These are phyloP conservation scores for Metrosideros polymorpha DNA, from an alignment of 441 rosid genomes.

Conservation along the genomic window DNA sequence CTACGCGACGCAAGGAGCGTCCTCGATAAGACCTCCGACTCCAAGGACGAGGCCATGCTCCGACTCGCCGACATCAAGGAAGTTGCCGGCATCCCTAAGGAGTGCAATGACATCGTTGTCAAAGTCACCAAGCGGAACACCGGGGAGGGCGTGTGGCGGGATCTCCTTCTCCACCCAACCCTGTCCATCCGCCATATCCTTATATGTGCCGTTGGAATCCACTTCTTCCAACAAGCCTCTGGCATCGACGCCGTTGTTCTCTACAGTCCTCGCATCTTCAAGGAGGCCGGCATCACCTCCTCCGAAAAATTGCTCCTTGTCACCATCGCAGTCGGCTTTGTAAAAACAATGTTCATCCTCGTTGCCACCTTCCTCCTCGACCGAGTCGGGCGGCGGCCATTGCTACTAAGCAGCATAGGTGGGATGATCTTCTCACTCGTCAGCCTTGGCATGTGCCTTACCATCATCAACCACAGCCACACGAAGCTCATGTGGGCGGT, in stretches of 20 bases:
- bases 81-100: background rate
- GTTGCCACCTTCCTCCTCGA: conserved; percentile 2
- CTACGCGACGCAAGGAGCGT: background rate
- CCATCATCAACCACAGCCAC: background rate
- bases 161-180: background rate
- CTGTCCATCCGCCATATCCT: conserved; percentile 1
- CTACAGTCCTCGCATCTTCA: conserved; percentile 4
- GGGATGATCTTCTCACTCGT: background rate
- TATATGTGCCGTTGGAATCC: background rate
- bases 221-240: conserved; percentile 8
- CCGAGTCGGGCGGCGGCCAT: background rate
- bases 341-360: background rate
- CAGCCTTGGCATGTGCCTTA: background rate
- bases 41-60: background rate
- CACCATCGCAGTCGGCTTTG: conserved; percentile 1
- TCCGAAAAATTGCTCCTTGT: background rate
- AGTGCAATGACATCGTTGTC: background rate
- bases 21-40: background rate
- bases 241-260: conserved; percentile 6
- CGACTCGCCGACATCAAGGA: background rate
- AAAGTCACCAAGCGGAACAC: background rate
- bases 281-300: background rate
- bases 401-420: background rate
- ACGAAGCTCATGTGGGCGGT: background rate
- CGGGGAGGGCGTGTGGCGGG: conserved; percentile 1